phyloP scores from a whole-genome alignment of 2,329 filamentous ascomycete species.

The Botrytis fabae region DNA sequence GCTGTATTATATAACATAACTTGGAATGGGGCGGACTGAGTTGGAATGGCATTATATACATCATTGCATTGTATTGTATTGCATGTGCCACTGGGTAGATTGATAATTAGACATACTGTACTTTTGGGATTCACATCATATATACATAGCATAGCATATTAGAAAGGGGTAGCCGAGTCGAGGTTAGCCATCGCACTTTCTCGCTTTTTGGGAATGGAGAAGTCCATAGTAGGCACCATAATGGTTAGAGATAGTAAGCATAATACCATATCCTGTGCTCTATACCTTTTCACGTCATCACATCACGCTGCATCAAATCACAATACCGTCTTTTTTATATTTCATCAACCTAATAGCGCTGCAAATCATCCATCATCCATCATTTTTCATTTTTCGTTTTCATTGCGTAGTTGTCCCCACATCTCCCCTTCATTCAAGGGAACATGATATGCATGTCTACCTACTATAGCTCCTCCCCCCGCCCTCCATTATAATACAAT shows the following conservation, averaged over 20 bases:
- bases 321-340: neutral
- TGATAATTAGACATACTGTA: neutral
- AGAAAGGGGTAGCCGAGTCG: neutral
- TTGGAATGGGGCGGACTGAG: neutral
- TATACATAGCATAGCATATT: neutral
- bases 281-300: neutral
- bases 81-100: neutral
- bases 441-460: conserved; percentile 29
- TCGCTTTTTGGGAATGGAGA: neutral
- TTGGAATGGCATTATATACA: neutral
- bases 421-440: conserved; percentile 15
- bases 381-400: conserved; percentile 33
- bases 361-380: conserved; percentile 34
- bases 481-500: conserved; percentile 40
- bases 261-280: neutral
- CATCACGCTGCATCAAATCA: neutral
- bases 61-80: neutral
- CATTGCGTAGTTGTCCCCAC: conserved; percentile 20
- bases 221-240: neutral
- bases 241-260: neutral
- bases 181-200: neutral
- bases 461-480: conserved; percentile 15
- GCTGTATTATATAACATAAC: neutral
- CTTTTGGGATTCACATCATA: neutral
- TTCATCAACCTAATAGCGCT: neutral